These are phyloP conservation scores for Euphorbia peplus DNA, from an alignment of 345 rosid genomes.

Conservation along the genomic window DNA sequence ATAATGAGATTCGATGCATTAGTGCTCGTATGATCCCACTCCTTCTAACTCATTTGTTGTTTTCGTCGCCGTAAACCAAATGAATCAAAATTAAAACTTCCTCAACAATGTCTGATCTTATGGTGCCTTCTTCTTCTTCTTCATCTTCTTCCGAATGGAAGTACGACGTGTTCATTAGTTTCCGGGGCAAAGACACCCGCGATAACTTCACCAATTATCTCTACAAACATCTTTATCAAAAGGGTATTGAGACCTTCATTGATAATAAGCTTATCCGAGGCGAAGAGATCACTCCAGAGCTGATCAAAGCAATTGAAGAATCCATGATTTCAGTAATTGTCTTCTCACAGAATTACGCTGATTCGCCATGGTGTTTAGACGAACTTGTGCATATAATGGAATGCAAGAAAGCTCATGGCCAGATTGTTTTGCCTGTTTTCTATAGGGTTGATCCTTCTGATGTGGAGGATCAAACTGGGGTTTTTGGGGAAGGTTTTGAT, in stretches of 20 bases:
- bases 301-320: slow-evolving; percentile 10
- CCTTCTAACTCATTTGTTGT: no score
- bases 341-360: slow-evolving; percentile 14
- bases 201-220: slow-evolving; percentile 3
- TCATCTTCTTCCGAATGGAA: slow-evolving; percentile 1
- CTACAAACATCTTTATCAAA: neutral
- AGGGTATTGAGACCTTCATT: slow-evolving; percentile 14
- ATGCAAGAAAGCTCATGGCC: slow-evolving; percentile 11
- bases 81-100: no score
- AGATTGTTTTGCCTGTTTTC: slow-evolving; percentile 10
- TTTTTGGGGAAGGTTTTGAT: slow-evolving; percentile 9
- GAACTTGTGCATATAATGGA: slow-evolving; percentile 15
- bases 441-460: slow-evolving; percentile 9
- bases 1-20: no score
- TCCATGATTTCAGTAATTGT: slow-evolving; percentile 10
- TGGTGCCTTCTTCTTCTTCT: neutral
- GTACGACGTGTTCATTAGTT: slow-evolving; percentile 11
- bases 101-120: neutral
- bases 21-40: no score
- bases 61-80: no score
- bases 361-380: slow-evolving; percentile 14
- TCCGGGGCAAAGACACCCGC: slow-evolving; percentile 5
- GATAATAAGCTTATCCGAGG: slow-evolving; percentile 12
- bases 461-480: slow-evolving; percentile 6
- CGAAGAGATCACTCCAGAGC: slow-evolving; percentile 14